phyloP scores from a whole-genome alignment of 306 rosid species.

The Fragaria ananassa region DNA sequence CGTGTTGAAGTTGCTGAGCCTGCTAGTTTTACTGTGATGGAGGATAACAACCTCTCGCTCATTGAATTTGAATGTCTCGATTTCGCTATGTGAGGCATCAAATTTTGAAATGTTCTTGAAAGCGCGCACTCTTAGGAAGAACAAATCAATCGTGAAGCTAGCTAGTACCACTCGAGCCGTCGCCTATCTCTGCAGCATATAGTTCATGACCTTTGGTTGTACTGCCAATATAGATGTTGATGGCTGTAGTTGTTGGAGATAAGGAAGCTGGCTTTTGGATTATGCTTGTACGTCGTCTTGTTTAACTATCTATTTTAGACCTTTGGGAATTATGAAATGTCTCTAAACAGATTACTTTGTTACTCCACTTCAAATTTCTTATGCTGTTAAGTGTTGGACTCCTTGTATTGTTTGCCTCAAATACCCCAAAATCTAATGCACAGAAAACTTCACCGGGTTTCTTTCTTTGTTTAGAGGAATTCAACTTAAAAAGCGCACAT shows the following conservation, averaged over 20 bases:
- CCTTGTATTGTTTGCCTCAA: background rate
- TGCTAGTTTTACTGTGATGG: conserved; percentile 36
- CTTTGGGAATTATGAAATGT: conserved; percentile 36
- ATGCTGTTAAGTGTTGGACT: background rate
- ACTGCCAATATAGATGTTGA: conserved; percentile 34
- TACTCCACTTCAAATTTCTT: background rate
- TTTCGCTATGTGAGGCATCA: conserved; percentile 39
- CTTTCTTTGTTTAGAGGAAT: no score
- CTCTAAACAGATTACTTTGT: background rate
- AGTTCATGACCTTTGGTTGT: conserved; percentile 37
- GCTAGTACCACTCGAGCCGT: conserved; percentile 45
- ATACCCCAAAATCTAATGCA: no score
- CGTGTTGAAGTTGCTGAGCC: conserved; percentile 39
- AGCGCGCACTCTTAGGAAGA: no score
- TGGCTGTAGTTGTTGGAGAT: conserved; percentile 30
- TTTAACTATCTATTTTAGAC: conserved; percentile 32
- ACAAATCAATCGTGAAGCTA: conserved; percentile 52
- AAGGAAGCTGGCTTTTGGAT: conserved; percentile 43
- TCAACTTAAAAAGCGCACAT: no score
- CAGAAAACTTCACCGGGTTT: no score
- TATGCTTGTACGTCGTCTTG: conserved; percentile 31
- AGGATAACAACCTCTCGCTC: conserved; percentile 42
- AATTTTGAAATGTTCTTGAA: conserved; percentile 26
- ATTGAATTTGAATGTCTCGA: conserved; percentile 39
- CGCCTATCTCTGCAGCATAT: conserved; percentile 41